Evolutionary conservation across 2,329 filamentous ascomycete genomes (phyloP), one percentile per base, ranked within the genome.

Genomic region (Cladophialophora yegresii): DNA sequence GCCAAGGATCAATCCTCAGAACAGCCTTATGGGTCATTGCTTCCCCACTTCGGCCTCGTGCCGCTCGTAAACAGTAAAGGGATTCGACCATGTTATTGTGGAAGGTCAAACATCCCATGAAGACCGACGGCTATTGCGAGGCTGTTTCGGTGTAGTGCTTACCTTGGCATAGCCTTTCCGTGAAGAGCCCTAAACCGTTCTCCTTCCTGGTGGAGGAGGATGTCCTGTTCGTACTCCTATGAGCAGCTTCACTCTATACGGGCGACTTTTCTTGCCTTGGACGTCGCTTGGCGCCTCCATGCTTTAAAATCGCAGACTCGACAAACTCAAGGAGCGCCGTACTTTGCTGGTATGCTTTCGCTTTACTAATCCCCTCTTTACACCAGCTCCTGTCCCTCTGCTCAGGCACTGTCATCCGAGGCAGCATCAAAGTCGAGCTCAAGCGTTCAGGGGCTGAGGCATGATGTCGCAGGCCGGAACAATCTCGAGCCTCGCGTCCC

Each of bases 401-500:
- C 12, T 16, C 23, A 20, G 23, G 23, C 20, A 50, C 47, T 1
- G 47, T 13, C 20, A 50, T 9, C 47, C 47, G 22, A 50, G 23
- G n/a, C 47, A 26, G 23, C 47, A 28, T 50, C 23, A 26, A 50
- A 28, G 16, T 33, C 16, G 28, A 54, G 23, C n/a, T n/a, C 51
- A 13, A 54, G 47, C 16, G 13, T n/a, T 13, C 16, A 20, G 33
- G 13, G 23, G 6, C 20, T 16, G 23, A 20, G 33, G 43, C 23
- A 33, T 16, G 23, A 67, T 69, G 65, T 58, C 65, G 49, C 61
- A 63, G 55, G 55, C 50, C 3, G 49, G 59, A n/a, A 56, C 30
- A 20, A 23, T 65, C 16, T 26, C 64, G 26, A 60, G 51, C 32
- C 54, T 70, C 40, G 64, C 70, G 22, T 76, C 79, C 10, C 63